These are phyloP conservation scores for Penicillium fuscoglaucum DNA, from an alignment of 2,329 filamentous ascomycete species.

Conservation along the genomic window DNA sequence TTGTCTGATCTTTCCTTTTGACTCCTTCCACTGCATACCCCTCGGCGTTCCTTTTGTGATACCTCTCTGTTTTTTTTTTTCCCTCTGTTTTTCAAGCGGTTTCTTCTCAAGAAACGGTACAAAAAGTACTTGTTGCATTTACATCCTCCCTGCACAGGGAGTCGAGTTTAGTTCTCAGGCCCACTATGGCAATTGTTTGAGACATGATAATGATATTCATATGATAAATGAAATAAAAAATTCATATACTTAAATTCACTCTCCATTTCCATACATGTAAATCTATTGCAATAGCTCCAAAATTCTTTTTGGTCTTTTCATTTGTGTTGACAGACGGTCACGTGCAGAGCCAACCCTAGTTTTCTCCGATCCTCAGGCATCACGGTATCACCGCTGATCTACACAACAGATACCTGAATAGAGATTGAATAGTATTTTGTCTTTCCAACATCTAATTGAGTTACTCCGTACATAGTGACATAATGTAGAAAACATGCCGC, in stretches of 20 bases:
- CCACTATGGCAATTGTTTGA: not conserved
- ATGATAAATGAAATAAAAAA: not conserved
- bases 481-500: not conserved
- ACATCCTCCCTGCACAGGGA: not conserved
- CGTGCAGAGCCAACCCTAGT: conserved; percentile 14
- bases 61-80: conserved; percentile 13
- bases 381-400: not conserved
- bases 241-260: not conserved
- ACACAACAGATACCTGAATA: not conserved
- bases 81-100: conserved; percentile 12
- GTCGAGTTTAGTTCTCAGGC: conserved; percentile 4
- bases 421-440: not conserved
- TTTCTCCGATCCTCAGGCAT: not conserved
- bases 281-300: not conserved
- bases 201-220: conserved; percentile 23
- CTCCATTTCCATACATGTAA: not conserved
- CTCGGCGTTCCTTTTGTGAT: conserved; percentile 25
- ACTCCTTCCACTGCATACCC: conserved; percentile 19
- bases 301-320: not conserved
- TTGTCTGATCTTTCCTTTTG: conserved; percentile 24
- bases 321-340: conserved; percentile 1
- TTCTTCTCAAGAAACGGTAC: not conserved
- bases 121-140: conserved; percentile 4
- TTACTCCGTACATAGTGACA: too few relatives aligned
- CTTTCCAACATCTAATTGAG: not conserved